Evolutionary conservation across 1,284 basidiomycete species (phyloP), one percentile per base, ranked within the genome.

Genomic region (Cutaneotrichosporon cavernicola): DNA sequence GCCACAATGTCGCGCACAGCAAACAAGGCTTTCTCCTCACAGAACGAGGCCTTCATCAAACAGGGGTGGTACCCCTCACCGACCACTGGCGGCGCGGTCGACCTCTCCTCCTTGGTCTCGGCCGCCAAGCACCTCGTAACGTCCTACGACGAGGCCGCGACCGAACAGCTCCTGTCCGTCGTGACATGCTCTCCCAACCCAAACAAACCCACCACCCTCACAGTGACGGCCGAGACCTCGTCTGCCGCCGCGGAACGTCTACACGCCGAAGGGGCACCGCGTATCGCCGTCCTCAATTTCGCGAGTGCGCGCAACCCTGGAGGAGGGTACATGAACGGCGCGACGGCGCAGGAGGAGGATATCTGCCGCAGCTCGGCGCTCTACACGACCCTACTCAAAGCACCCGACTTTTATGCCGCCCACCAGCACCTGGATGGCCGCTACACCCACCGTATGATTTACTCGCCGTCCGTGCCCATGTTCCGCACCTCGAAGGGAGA

Each of bases 321-420:
- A 34, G 66, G 66, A 5, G 66, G 66, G 14, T 68, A 68, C 59
- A 59, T 68, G 6, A 46, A 43, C 2, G 66, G 66, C 32, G 66
- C 66, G 10, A 32, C 21, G 10, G 66, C 66, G 40, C 66, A 68
- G 52, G 66, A 68, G 56, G 66, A 68, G 22, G 66, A 68, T 51
- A 18, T 68, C 22, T 68, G 66, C 59, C 61, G 66, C 32, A 36
- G 31, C 43, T 63, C 63, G 22, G 66, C 61, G 31, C 62, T 68
- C n/a, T 63, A 65, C 63, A 58, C 56, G 0, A 52, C 56, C 6
- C 64, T 68, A 21, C 36, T 55, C 4, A 9, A 26, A 14, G 61
- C 61, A 9, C 46, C 43, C 2, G 58, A 59, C 38, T 63, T 56
- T 31, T 65, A 65, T 59, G 38, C 43, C 2, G 52, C 55, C 18